Base-by-base conservation (phyloP, 108 stramenopile species). In the Skeletonema grethae region DNA sequence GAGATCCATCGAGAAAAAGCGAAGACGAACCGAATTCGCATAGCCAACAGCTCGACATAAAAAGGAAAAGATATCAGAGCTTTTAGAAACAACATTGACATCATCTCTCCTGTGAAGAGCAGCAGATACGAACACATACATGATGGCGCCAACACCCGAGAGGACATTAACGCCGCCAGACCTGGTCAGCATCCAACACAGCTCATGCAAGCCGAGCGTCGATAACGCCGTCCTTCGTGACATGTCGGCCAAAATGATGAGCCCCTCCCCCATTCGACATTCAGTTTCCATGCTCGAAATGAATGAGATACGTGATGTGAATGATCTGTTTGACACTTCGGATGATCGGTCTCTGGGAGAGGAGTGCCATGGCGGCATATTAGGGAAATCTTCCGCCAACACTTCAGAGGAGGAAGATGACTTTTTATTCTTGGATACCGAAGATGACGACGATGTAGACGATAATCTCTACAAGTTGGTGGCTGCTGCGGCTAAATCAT, bases 271-370 rank as follows among this genome's bases (percentile, higher is more conserved):
- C 41, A 43, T 43, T 3, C 13, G 15, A 15, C 41, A 43, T 43
- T 43, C 63, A 9, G 39, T 16, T 13, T 57, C 67, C 29, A 68
- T 68, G 67, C 18, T 68, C 35, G 57, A 68, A 57, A 68, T 68
- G 67, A 57, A 57, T 20, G 67, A 56, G 34, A 34, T 68, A 36
- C 8, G 10, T 22, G 67, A 68, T 31, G 57, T 68, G 55, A 32
- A 57, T 0, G 9, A 38, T 5, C 35, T 68, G 0, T 25, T 43
- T 6, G 48, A 30, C 10, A 4, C 0, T 3, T n/a, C 41, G 41
- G 15, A 43, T n/a, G 41, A 43, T n/a, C 15, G 41, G 41, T 43
- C 41, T 43, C 41, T 43, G 41, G 46, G 65, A 16, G 31, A 66
- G 28, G 46, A 31, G 10, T n/a, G 24, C 65, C 45, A 18, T 7